A percentile compares a stretch with the other conserved stretches of the same genome.
Conservation (phyloP, 345 rosid genomes). For the Durio zibethinus region DNA sequence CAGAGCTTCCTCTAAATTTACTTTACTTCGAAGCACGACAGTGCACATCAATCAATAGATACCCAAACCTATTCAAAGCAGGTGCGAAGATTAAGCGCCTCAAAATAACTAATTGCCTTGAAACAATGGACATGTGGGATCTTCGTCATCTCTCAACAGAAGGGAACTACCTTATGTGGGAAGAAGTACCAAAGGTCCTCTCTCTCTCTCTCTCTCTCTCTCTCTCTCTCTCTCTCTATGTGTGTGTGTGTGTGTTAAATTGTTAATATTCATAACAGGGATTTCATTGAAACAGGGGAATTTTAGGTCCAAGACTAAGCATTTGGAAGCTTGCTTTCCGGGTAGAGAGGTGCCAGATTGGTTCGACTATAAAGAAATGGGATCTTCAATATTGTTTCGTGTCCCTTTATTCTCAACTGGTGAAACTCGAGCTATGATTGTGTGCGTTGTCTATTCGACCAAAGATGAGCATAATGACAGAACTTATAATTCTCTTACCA, state of each 20-base stretch:
- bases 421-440: background rate
- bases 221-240: no score
- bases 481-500: no score
- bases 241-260: no score
- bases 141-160: no score
- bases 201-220: background rate
- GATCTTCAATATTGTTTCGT: background rate
- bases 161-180: no score
- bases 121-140: background rate
- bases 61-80: background rate
- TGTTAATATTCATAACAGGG: background rate
- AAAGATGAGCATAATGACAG: no score
- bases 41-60: background rate
- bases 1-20: background rate
- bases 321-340: background rate
- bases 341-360: background rate
- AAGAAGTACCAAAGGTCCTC: no score
- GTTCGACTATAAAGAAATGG: background rate
- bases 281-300: background rate
- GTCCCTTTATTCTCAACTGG: background rate
- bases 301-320: background rate
- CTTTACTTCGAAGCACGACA: fast-evolving
- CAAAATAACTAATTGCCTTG: no score
- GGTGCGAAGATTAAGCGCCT: no score
- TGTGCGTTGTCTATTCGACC: background rate